Base-by-base conservation (phyloP, 2,329 filamentous ascomycete species). In the Penicillium nordicum region DNA sequence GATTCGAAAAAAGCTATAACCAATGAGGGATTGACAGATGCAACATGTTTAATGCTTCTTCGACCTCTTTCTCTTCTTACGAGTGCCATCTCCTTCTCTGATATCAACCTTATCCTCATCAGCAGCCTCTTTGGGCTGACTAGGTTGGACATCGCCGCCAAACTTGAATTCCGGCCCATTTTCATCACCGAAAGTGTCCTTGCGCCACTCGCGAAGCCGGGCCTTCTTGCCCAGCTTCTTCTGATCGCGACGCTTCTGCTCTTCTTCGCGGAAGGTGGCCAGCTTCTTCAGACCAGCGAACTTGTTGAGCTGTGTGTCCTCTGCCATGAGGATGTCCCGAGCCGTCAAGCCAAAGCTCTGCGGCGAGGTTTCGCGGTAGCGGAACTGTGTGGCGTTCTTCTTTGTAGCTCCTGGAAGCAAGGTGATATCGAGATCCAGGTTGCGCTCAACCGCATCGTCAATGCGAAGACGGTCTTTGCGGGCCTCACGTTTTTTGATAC, bases 201-300 rank as follows among this genome's bases (percentile, higher is more conserved):
- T 80, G 46, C 86, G 85, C 94, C 94, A 99, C 76, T 97, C 84
- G 69, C 92, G 81, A 58, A 99, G 79, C 21, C 93, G 83, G 8
- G 90, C 90, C 79, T 97, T 97, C 84, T 97, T 99, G 62, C 90
- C 89, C 30, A 97, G 81, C 66, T 84, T 83, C 81, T 96, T 96
- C 78, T 87, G 86, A 70, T 99, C 94, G 67, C 88, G 89, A 64
- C 83, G 82, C 81, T 97, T 97, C 82, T 95, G 94, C 67, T 92
- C 89, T 3, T 82, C 79, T 71, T 97, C 92, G 55, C 94, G 84
- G 79, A 94, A 99, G 5, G 89, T 82, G 5, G 93, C 92, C 57
- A 97, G 84, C 78, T 97, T 97, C 82, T 99, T 99, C 68, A 99
- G 79, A 7, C 94, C 93, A 5, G 88, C 93, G 69, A 88, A 99